These are phyloP conservation scores for Neofusicoccum parvum DNA, from an alignment of 2,329 filamentous ascomycete genomes.

Conservation along the genomic window DNA sequence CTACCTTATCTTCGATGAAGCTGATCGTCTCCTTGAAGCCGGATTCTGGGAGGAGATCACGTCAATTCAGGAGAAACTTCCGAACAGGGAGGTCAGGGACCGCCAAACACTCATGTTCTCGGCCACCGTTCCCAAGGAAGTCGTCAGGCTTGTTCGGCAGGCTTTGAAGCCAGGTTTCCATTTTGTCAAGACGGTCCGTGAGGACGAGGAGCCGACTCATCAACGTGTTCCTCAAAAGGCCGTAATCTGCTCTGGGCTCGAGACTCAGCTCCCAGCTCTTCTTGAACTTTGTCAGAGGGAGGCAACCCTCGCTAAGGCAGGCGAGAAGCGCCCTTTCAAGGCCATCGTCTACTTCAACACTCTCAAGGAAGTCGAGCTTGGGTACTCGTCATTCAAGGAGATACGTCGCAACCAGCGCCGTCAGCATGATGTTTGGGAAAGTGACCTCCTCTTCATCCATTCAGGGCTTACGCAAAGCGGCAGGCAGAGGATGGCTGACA, in stretches of 20 bases:
- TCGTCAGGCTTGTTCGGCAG: conserved; percentile 74
- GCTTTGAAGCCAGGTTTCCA: conserved; percentile 84
- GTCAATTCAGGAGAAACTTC: conserved; percentile 57
- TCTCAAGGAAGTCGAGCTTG: conserved; percentile 70
- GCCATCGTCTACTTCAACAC: conserved; percentile 92
- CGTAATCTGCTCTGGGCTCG: conserved; percentile 66
- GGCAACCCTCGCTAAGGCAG: conserved; percentile 45
- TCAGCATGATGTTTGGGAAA: conserved; percentile 31
- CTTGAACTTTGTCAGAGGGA: conserved; percentile 73
- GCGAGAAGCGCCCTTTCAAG: conserved; percentile 72
- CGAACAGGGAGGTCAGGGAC: conserved; percentile 62
- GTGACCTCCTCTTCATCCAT: conserved; percentile 68
- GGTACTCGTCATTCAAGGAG: conserved; percentile 50
- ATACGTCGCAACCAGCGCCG: conserved; percentile 25
- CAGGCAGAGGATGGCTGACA: conserved; percentile 70
- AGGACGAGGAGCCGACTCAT: conserved; percentile 83
- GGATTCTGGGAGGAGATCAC: conserved; percentile 54
- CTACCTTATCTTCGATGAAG: conserved; percentile 65
- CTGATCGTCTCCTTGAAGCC: conserved; percentile 68
- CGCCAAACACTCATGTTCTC: conserved; percentile 95
- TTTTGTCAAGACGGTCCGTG: conserved; percentile 84
- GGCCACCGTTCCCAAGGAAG: conserved; percentile 83
- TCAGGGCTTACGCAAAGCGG: conserved; percentile 70
- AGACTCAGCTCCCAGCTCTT: conserved; percentile 75
- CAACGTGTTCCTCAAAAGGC: conserved; percentile 79